A percentile compares a stretch with the other conserved stretches of the same genome.
Evolutionary conservation across 2,329 filamentous ascomycete genomes (phyloP).

Genomic region (Macrophomina tecta): DNA sequence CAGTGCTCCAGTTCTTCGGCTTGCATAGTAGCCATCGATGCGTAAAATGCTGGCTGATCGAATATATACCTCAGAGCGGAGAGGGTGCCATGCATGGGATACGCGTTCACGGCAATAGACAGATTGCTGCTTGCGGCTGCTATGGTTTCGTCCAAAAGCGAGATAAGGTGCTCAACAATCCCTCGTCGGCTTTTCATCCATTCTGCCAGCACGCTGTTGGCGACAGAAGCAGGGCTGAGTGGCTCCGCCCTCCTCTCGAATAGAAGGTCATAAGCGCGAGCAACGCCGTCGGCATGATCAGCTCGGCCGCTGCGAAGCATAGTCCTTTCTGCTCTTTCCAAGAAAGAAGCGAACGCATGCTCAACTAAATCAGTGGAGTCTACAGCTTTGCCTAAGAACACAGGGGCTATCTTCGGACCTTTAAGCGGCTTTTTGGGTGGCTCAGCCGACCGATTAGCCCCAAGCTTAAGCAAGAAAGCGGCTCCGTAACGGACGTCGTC

Average conservation of each 20-base stretch:
- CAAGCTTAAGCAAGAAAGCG: conserved; percentile 51
- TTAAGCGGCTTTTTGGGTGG: neutral
- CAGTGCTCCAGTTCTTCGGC: conserved; percentile 33
- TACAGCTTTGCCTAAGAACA: neutral
- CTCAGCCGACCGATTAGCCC: conserved; percentile 5
- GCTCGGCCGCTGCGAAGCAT: conserved; percentile 78
- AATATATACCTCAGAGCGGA: conserved; percentile 55
- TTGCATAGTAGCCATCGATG: conserved; percentile 14
- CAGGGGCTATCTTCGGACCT: neutral
- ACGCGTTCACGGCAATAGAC: conserved; percentile 60
- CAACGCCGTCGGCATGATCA: conserved; percentile 91
- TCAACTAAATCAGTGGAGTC: neutral
- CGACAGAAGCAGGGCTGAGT: neutral
- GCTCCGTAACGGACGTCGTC: conserved; percentile 79
- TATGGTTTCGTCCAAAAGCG: conserved; percentile 69
- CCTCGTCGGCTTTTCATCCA: conserved; percentile 29
- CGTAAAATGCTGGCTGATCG: conserved; percentile 47
- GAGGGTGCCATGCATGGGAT: conserved; percentile 54
- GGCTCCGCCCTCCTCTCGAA: conserved; percentile 47
- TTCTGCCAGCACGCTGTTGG: neutral
- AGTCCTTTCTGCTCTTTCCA: conserved; percentile 55
- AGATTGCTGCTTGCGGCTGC: conserved; percentile 68
- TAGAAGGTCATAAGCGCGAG: conserved; percentile 74
- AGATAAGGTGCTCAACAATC: conserved; percentile 65
- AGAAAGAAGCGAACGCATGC: conserved; percentile 35